Percentiles rank a stretch among this genome's conserved stretches.
These are phyloP conservation scores for Amphicarpaea edgeworthii DNA, from an alignment of 306 rosid genomes.

Conservation along the genomic window DNA sequence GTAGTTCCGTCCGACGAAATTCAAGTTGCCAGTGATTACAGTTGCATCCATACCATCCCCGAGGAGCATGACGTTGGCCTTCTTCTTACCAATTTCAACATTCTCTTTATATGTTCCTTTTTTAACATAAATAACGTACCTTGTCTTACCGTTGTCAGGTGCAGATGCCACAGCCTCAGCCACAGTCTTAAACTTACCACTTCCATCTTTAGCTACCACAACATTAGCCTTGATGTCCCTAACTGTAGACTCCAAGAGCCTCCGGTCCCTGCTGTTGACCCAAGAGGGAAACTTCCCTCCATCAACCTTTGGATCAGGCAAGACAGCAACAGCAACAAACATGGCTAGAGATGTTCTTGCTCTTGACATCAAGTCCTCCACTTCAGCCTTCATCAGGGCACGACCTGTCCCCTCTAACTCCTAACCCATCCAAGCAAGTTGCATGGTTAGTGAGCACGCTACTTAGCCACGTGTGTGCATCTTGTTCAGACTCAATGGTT, in stretches of 20 bases:
- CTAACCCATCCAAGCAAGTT: slow-evolving; percentile 71
- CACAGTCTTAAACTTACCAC: slow-evolving; percentile 68
- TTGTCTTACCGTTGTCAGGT: slow-evolving; percentile 58
- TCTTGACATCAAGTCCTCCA: slow-evolving; percentile 55
- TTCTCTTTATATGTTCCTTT: slow-evolving; percentile 66
- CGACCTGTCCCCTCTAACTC: slow-evolving; percentile 43
- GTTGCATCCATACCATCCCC: slow-evolving; percentile 76
- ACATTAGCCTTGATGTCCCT: slow-evolving; percentile 54
- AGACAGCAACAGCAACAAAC: slow-evolving; percentile 50
- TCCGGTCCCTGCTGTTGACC: slow-evolving; percentile 58
- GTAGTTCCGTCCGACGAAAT: slow-evolving; percentile 61
- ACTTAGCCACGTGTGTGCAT: slow-evolving; percentile 74
- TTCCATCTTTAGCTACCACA: slow-evolving; percentile 79
- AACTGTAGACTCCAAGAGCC: slow-evolving; percentile 40
- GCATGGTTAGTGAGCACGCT: slow-evolving; percentile 70
- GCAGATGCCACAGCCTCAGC: slow-evolving; percentile 69
- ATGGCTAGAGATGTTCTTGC: slow-evolving; percentile 60
- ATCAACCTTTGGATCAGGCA: slow-evolving; percentile 25
- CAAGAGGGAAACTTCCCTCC: slow-evolving; percentile 54
- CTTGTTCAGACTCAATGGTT: slow-evolving; percentile 36
- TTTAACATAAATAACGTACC: slow-evolving; percentile 68
- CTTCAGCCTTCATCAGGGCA: slow-evolving; percentile 43
- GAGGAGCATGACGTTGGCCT: slow-evolving; percentile 65
- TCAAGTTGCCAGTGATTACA: slow-evolving; percentile 67
- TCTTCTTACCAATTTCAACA: slow-evolving; percentile 57